Conservation (phyloP, 805 yeast genomes). For the Metschnikowia kunwiensis region DNA sequence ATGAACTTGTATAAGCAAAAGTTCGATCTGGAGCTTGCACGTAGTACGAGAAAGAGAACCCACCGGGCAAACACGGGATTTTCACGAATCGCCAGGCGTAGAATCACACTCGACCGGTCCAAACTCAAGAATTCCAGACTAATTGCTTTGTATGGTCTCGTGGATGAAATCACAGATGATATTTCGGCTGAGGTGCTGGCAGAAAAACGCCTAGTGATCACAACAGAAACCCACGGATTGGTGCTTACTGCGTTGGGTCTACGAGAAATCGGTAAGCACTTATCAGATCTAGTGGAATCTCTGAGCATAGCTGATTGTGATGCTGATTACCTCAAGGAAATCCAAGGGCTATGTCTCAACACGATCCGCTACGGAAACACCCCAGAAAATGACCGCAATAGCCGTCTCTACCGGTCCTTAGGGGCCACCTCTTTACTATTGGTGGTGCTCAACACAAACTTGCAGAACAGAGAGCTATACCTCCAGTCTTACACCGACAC, state of each 20-base stretch:
- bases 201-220: too few species aligned
- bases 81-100: not conserved
- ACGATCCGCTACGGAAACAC: slow-evolving; percentile 23
- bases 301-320: slow-evolving; percentile 22
- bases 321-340: slow-evolving; percentile 14
- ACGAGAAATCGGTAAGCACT: slow-evolving; percentile 1
- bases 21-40: too few species aligned
- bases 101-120: slow-evolving; percentile 1
- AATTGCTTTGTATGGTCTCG: slow-evolving; percentile 1
- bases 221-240: not conserved
- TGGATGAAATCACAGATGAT: too few species aligned
- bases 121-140: slow-evolving; percentile 3
- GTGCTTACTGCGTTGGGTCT: slow-evolving; percentile 7
- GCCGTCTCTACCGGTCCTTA: slow-evolving; percentile 25
- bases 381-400: slow-evolving; percentile 1
- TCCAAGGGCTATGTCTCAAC: slow-evolving; percentile 28
- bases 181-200: too few species aligned
- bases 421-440: slow-evolving; percentile 38
- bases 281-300: slow-evolving; percentile 4
- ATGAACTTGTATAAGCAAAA: slow-evolving; percentile 5
- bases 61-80: too few species aligned
- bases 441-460: slow-evolving; percentile 37
- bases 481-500: slow-evolving; percentile 43
- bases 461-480: slow-evolving; percentile 43
- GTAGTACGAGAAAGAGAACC: too few species aligned